phyloP scores from a whole-genome alignment of 2,329 filamentous ascomycete species.

The Aureobasidium sp. region DNA sequence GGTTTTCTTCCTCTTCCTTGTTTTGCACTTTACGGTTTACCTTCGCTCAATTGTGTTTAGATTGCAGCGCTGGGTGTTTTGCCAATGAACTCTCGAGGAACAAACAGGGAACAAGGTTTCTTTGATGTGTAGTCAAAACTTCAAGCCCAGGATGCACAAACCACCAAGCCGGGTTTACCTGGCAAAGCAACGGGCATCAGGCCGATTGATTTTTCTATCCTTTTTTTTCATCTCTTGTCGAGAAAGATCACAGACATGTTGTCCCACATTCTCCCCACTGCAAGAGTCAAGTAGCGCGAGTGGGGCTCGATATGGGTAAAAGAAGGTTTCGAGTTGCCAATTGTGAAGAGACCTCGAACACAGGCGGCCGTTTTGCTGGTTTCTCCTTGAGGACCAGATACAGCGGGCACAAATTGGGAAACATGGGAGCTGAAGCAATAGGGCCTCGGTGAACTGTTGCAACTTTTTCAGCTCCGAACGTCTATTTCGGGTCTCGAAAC shows the following conservation, averaged over 20 bases:
- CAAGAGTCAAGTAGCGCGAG: constrained; percentile 1
- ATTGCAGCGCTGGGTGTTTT: background rate
- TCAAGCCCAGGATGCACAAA: background rate
- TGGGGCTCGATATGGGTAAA: background rate
- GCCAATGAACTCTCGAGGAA: background rate
- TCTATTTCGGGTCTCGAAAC: background rate
- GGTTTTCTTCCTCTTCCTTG: background rate
- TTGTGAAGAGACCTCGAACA: background rate
- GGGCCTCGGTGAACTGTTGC: background rate
- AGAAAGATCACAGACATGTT: background rate
- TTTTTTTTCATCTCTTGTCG: background rate
- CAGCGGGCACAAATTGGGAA: background rate
- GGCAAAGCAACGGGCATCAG: background rate
- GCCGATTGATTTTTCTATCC: background rate
- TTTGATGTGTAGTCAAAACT: background rate
- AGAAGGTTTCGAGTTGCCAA: background rate
- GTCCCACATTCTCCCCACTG: background rate
- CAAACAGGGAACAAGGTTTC: background rate
- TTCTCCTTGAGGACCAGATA: background rate
- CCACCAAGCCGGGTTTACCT: background rate
- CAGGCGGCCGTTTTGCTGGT: background rate
- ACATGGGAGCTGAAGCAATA: background rate
- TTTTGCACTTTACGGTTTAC: background rate
- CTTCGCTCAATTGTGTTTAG: background rate
- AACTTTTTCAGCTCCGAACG: background rate